Base-by-base conservation (phyloP, 2,329 filamentous ascomycete genomes). In the Raffaelea arxii region DNA sequence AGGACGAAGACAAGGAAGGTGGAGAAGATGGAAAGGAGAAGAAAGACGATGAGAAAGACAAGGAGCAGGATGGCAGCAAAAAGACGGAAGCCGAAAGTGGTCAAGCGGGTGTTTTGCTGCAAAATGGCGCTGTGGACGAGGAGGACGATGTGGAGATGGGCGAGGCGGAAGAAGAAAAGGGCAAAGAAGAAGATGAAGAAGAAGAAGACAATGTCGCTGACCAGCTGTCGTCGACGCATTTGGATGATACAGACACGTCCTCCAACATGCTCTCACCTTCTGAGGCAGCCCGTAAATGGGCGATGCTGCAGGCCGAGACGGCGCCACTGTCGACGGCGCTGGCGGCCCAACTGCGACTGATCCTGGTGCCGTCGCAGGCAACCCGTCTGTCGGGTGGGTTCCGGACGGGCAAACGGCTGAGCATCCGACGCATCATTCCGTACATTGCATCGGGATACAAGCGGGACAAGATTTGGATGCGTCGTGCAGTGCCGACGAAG, bases 381-480 rank as follows among this genome's bases (percentile, higher is more conserved):
- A 97, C 92, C 32, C 98, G 97, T 60, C 85, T 98, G 51, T 90
- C 91, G 2, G 92, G 92, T 38, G 89, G 94, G 55, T 97, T 94
- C 76, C 86, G 92, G 55, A 98, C 92, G 0, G 92, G 92, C 52
- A 98, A 99, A 65, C 84, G 92, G 1, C 86, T 99, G 57, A 98
- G 97, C 66, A 95, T 99, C 71, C 97, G 97, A 67, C 88, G 91
- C 56, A 98, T 99, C 66, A 98, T 99, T 58, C 92, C 94, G 0
- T 99, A 98, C 68, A 97, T 99, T 56, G 92, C 94, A 1, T 97
- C 90, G 0, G 84, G 86, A 61, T 98, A 96, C 75, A 97, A 96
- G 73, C 86, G 92, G 50, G 92, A 99, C 77, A 98, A 98, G 74
- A 99, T 99, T 66, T 99, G 92, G 92, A 94, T 98, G 84, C 85